Percentiles rank a stretch among this genome's conserved stretches.
These are phyloP conservation scores for Trypanosoma rangeli DNA, from an alignment of 208 protist genomes.

Conservation along the genomic window DNA sequence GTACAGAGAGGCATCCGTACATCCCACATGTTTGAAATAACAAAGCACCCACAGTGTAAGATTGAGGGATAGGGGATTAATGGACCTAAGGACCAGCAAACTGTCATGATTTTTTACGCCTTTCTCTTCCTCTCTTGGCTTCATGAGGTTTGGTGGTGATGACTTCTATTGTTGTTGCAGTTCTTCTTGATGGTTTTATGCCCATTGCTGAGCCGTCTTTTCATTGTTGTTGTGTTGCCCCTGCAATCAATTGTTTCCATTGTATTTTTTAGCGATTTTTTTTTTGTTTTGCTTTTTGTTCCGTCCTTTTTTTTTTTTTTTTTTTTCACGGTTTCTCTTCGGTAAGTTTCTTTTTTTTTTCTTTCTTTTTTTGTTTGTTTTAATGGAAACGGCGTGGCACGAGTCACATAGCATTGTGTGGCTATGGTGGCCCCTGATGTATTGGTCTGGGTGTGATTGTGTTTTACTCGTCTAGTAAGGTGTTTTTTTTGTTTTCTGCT, in stretches of 20 bases:
- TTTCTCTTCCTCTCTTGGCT: neutral
- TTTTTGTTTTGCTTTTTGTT: neutral
- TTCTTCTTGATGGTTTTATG: no score
- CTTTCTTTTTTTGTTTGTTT: neutral
- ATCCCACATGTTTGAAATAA: neutral
- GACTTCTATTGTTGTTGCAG: neutral
- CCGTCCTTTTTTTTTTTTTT: neutral
- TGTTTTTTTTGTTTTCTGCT: neutral
- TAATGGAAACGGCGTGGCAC: neutral
- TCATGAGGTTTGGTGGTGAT: neutral
- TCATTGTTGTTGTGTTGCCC: neutral
- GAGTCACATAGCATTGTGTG: neutral
- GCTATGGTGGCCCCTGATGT: neutral
- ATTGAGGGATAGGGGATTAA: neutral
- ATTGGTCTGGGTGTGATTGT: neutral
- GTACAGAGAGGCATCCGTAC: neutral
- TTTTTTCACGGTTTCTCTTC: neutral
- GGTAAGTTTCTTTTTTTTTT: neutral
- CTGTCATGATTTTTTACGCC: no score
- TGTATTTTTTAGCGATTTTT: neutral
- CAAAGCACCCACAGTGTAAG: neutral
- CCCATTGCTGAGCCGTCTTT: neutral
- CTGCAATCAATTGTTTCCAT: neutral
- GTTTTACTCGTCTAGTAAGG: neutral
- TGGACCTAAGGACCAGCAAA: no score